phyloP scores from a whole-genome alignment of 768 basidiomycete species.

The Hygrocybe coccinea region DNA sequence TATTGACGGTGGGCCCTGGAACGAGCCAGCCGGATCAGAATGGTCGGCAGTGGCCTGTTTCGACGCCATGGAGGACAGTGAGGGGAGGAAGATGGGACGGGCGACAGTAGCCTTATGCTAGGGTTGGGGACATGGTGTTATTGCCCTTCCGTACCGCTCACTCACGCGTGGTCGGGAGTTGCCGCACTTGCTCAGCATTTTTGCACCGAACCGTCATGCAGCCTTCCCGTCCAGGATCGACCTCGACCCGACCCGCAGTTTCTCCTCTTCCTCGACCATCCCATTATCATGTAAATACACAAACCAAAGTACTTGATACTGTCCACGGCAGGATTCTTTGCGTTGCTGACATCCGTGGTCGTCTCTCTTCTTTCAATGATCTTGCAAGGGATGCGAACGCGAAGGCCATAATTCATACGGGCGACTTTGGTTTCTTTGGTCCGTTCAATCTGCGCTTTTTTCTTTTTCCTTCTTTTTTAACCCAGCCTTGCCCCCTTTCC shows the following conservation, averaged over 20 bases:
- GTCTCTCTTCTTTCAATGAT: conserved; percentile 82
- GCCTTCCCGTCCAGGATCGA: conserved; percentile 54
- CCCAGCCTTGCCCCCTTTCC: conserved; percentile 8
- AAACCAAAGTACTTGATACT: conserved; percentile 75
- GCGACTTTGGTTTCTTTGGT: conserved; percentile 99
- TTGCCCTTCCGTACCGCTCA: too few species aligned
- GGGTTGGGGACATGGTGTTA: too few species aligned
- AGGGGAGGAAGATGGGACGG: not conserved
- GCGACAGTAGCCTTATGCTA: not conserved
- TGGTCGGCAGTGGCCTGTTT: not conserved
- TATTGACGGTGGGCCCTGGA: not conserved
- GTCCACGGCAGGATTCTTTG: conserved; percentile 86
- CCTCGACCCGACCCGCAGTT: conserved; percentile 52
- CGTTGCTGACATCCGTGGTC: conserved; percentile 89
- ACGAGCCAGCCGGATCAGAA: not conserved
- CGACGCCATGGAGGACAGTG: conserved; percentile 1
- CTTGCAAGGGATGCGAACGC: conserved; percentile 86
- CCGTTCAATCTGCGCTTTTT: conserved; percentile 20
- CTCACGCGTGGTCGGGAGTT: not conserved
- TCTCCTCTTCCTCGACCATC: conserved; percentile 49
- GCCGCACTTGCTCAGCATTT: not conserved
- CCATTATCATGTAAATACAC: conserved; percentile 55
- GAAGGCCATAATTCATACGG: conserved; percentile 91
- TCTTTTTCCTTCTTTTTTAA: conserved; percentile 1
- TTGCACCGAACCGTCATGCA: conserved; percentile 38